These are phyloP conservation scores for Syzygium aqueum DNA, from an alignment of 345 rosid species.

Conservation along the genomic window DNA sequence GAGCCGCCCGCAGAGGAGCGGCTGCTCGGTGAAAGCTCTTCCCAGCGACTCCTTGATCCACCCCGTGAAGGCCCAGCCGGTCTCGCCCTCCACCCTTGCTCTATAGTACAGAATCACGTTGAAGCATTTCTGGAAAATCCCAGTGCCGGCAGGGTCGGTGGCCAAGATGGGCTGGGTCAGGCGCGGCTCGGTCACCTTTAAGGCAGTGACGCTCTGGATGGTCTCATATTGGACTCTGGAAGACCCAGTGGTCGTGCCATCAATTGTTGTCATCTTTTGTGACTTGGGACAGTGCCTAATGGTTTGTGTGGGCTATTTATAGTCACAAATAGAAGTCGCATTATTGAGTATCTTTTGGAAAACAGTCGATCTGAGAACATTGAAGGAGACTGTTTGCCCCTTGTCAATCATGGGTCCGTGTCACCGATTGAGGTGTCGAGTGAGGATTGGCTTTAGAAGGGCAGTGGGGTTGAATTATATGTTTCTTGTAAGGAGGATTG, in stretches of 20 bases:
- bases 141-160: conserved; percentile 15
- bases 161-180: conserved; percentile 25
- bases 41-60: conserved; percentile 74
- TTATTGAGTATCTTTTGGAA: neutral
- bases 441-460: neutral
- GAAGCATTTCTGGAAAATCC: conserved; percentile 32
- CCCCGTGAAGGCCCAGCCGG: conserved; percentile 58
- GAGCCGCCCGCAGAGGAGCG: conserved; percentile 55
- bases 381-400: neutral
- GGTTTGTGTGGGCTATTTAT: neutral
- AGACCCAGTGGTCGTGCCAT: neutral
- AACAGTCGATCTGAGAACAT: neutral
- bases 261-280: conserved; percentile 5
- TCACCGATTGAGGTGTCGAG: neutral
- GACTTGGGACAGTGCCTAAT: neutral
- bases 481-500: neutral
- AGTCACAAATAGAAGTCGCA: neutral
- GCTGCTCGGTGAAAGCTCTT: conserved; percentile 42
- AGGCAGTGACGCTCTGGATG: conserved; percentile 46
- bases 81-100: conserved; percentile 21
- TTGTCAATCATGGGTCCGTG: neutral
- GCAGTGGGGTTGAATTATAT: neutral
- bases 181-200: conserved; percentile 39
- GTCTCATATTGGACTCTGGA: conserved; percentile 32
- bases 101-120: conserved; percentile 44